Evolutionary conservation across 2,329 filamentous ascomycete species (phyloP), one percentile per base, ranked within the genome.

Genomic region (Aspergillus aculeatinus): DNA sequence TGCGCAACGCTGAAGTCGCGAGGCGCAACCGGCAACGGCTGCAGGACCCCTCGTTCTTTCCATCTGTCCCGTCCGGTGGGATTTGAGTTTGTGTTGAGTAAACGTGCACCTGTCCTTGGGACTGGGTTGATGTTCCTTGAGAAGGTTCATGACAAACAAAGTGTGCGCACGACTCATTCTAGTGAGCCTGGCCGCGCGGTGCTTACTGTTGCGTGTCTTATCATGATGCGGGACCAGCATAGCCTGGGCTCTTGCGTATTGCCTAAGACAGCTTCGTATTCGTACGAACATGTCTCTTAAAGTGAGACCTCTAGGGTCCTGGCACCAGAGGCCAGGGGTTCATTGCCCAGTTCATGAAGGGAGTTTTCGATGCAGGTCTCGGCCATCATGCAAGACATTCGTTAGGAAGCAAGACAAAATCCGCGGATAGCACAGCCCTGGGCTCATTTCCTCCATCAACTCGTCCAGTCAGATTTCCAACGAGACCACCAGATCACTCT

Each of bases 11-110:
- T n/a, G 91, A 95, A 71, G 82, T 88, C 57, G 89, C 92, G 11
- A 96, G 88, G 76, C 83, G 90, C 55, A 95, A 94, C 70, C 86
- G 88, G 48, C 91, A 97, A 74, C 86, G 92, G 49, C 76, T 96
- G 61, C 88, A 86, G 63, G 89, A 92, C 70, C 90, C 92, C 1
- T 85, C 83, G 27, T 85, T 89, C 60, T 98, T 98, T 70, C 95
- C 95, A 1, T 89, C 90, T 48, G 92, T 95, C 1, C 94, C 94
- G 2, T 89, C 85, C 55, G 84, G 84, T 47, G 76, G 76, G 21
- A 61, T 78, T 54, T 75, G 51, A 68, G n/a, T 7, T 57, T 50
- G 59, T 48, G 52, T 58, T 51, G 55, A 51, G 44, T 48, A 53
- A 60, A 56, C 57, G 55, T 57, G 44, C 29, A 48, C 10, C 5